Evolutionary conservation across 805 yeast species (phyloP).

Genomic region (Monosporozyma aerobia): DNA sequence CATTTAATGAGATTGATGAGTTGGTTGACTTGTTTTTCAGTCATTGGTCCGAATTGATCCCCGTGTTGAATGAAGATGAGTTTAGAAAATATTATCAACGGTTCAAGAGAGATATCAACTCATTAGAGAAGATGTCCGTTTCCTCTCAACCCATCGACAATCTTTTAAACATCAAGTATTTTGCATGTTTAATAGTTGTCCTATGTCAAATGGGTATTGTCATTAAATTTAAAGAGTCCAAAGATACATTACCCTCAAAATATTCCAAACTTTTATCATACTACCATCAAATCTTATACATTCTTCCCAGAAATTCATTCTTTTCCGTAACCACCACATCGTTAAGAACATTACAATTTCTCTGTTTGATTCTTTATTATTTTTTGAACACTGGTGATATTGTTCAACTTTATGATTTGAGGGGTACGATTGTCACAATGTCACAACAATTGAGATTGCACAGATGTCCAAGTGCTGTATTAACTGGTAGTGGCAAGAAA

Average conservation of each 20-base stretch:
- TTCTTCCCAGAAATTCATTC: slow-evolving; percentile 51
- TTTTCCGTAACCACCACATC: slow-evolving; percentile 52
- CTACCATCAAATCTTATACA: slow-evolving; percentile 48
- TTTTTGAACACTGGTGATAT: slow-evolving; percentile 67
- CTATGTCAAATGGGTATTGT: slow-evolving; percentile 28
- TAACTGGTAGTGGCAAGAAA: slow-evolving; percentile 54
- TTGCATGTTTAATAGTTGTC: slow-evolving; percentile 19
- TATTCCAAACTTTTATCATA: slow-evolving; percentile 31
- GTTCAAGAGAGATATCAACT: slow-evolving; percentile 12
- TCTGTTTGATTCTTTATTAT: slow-evolving; percentile 60
- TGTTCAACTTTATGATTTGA: slow-evolving; percentile 60
- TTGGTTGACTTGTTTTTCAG: slow-evolving; percentile 60
- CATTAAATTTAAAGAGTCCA: slow-evolving; percentile 16
- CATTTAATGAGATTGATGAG: slow-evolving; percentile 42
- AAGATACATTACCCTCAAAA: slow-evolving; percentile 4
- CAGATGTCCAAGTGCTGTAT: slow-evolving; percentile 77
- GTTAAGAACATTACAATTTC: slow-evolving; percentile 58
- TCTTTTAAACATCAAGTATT: slow-evolving; percentile 21
- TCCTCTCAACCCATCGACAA: background rate
- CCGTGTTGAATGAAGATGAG: slow-evolving; percentile 60
- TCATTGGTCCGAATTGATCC: slow-evolving; percentile 67
- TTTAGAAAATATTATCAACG: slow-evolving; percentile 50
- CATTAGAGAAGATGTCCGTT: background rate
- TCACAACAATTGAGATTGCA: slow-evolving; percentile 79
- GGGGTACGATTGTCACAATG: slow-evolving; percentile 73